Percentiles rank a stretch among this genome's conserved stretches.
Evolutionary conservation across 192 early-diverging fungal species (phyloP).

Genomic region (Coemansia umbellata): DNA sequence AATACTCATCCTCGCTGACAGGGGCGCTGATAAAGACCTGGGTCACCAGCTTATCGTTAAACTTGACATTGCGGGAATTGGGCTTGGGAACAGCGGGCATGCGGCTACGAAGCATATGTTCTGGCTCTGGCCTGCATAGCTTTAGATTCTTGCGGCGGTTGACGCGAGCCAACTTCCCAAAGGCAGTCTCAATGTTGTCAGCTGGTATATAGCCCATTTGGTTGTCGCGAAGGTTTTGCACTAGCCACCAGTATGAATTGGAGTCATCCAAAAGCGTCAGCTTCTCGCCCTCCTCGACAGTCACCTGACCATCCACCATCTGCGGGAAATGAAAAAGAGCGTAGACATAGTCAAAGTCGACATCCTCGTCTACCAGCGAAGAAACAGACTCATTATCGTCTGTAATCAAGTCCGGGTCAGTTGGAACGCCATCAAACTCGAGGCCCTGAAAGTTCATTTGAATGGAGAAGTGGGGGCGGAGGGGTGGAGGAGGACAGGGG

Average conservation of each 20-base stretch:
- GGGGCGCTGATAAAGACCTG: constrained; percentile 36
- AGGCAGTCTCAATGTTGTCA: constrained; percentile 63
- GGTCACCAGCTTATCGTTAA: constrained; percentile 37
- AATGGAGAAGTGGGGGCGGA: neutral
- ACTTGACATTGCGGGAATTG: constrained; percentile 27
- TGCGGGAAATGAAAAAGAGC: constrained; percentile 73
- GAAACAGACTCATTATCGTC: constrained; percentile 40
- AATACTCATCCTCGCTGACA: constrained; percentile 28
- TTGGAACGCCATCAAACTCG: constrained; percentile 48
- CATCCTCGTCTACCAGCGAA: constrained; percentile 48
- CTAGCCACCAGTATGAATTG: constrained; percentile 73
- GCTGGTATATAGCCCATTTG: constrained; percentile 79
- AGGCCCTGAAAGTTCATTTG: constrained; percentile 47
- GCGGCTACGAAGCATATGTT: constrained; percentile 29
- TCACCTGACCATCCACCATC: constrained; percentile 72
- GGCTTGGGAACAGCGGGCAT: constrained; percentile 14
- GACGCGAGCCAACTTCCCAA: constrained; percentile 63
- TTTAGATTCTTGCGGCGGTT: constrained; percentile 64
- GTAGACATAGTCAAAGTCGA: constrained; percentile 64
- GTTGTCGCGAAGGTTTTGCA: constrained; percentile 56
- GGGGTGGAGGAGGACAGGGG: neutral
- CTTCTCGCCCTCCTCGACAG: constrained; percentile 65
- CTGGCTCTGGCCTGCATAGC: constrained; percentile 36
- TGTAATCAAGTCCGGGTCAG: constrained; percentile 21
- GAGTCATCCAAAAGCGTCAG: constrained; percentile 72